Conservation (phyloP, 495 filamentous ascomycete genomes). For the Penicillium cosmopolitanum region DNA sequence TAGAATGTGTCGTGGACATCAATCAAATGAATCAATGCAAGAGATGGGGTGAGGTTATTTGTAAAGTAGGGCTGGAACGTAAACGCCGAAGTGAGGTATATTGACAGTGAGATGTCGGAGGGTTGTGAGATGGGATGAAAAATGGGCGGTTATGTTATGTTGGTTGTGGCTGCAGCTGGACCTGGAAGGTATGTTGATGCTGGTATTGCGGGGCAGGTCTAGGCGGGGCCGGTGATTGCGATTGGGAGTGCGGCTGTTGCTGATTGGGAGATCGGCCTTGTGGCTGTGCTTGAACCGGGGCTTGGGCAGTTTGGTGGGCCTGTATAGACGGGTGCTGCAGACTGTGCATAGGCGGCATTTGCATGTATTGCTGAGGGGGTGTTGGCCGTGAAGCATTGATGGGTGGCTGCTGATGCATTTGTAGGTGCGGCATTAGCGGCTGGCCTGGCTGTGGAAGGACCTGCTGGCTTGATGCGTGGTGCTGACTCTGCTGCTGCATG, state of each 20-base stretch:
- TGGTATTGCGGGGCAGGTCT: conserved; percentile 33
- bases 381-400: conserved; percentile 19
- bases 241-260: conserved; percentile 17
- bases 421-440: conserved; percentile 29
- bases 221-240: conserved; percentile 21
- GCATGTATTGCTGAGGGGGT: conserved; percentile 26
- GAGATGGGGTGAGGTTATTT: neutral
- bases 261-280: conserved; percentile 20
- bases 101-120: conserved; percentile 4
- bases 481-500: conserved; percentile 22
- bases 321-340: conserved; percentile 21
- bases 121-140: neutral
- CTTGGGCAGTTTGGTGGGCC: conserved; percentile 11
- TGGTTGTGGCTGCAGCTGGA: conserved; percentile 30
- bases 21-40: neutral
- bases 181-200: conserved; percentile 35
- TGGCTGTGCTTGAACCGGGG: conserved; percentile 9
- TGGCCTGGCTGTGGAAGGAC: conserved; percentile 24
- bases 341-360: conserved; percentile 31
- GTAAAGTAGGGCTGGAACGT: neutral
- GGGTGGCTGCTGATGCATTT: conserved; percentile 32
- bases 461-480: conserved; percentile 16
- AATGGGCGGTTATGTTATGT: conserved; percentile 11
- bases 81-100: conserved; percentile 3
- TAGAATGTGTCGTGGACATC: neutral